Evolutionary conservation across 345 rosid genomes (phyloP).

Genomic region (Adansonia digitata): DNA sequence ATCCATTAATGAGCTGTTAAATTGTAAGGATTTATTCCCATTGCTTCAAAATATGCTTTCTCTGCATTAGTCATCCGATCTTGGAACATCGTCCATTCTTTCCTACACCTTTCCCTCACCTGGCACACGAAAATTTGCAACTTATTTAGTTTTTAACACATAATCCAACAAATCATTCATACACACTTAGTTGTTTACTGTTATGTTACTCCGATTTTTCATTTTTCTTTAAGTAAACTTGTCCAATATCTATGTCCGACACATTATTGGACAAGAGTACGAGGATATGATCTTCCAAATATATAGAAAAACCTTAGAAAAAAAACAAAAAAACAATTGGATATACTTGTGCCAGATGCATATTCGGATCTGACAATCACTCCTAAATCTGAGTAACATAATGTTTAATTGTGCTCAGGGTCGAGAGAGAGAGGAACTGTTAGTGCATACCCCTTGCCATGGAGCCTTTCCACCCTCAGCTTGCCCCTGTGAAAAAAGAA

Average conservation of each 20-base stretch:
- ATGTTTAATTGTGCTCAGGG: neutral
- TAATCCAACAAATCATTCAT: neutral
- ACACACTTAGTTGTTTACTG: too few species aligned
- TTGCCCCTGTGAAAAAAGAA: conserved; percentile 36
- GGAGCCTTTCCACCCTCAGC: conserved; percentile 43
- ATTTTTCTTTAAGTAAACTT: too few species aligned
- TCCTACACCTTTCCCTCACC: conserved; percentile 85
- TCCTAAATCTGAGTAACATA: too few species aligned
- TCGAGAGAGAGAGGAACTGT: neutral
- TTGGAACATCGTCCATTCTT: conserved; percentile 80
- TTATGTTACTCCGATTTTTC: too few species aligned
- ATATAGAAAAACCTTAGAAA: too few species aligned
- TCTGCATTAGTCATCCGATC: conserved; percentile 58
- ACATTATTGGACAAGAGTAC: too few species aligned
- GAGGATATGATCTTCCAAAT: too few species aligned
- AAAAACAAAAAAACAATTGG: too few species aligned
- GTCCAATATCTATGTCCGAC: too few species aligned
- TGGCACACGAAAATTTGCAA: conserved; percentile 19
- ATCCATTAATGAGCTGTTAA: conserved; percentile 18
- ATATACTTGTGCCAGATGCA: too few species aligned
- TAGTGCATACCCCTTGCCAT: conserved; percentile 59
- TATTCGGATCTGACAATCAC: too few species aligned
- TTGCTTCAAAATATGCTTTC: conserved; percentile 45
- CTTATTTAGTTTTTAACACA: neutral
- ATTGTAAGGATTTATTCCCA: conserved; percentile 28